Evolutionary conservation across 1,284 basidiomycete species (phyloP).

Genomic region (Sporisorium scitamineum): DNA sequence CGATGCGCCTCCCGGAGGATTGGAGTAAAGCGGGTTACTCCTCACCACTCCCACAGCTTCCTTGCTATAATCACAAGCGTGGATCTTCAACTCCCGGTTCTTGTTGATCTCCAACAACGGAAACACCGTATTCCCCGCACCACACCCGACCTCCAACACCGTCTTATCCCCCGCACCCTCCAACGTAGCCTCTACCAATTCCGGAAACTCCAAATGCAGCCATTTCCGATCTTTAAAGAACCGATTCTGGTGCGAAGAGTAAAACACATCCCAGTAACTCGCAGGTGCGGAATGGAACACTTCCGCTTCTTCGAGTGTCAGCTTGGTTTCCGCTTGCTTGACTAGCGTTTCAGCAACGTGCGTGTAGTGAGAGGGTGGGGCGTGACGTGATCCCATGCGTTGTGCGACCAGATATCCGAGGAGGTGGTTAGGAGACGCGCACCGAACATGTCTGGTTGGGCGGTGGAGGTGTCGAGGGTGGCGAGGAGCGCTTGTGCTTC

Average conservation of each 20-base stretch:
- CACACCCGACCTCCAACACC: slow-evolving; percentile 67
- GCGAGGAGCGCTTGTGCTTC: slow-evolving; percentile 49
- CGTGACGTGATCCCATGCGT: slow-evolving; percentile 67
- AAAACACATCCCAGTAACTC: slow-evolving; percentile 65
- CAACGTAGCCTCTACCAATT: slow-evolving; percentile 57
- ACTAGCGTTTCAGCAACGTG: slow-evolving; percentile 45
- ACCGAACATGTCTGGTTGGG: slow-evolving; percentile 42
- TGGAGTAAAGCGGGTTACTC: slow-evolving; percentile 50
- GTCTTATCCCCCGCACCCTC: slow-evolving; percentile 37
- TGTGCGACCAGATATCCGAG: slow-evolving; percentile 59
- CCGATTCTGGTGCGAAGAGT: slow-evolving; percentile 61
- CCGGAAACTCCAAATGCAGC: slow-evolving; percentile 67
- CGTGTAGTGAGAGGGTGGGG: slow-evolving; percentile 57
- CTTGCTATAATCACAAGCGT: slow-evolving; percentile 90
- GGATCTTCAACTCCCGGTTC: slow-evolving; percentile 80
- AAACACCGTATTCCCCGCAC: slow-evolving; percentile 89
- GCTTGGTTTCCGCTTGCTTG: slow-evolving; percentile 55
- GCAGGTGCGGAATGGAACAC: slow-evolving; percentile 56
- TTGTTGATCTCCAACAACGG: slow-evolving; percentile 84
- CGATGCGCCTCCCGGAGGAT: slow-evolving; percentile 59
- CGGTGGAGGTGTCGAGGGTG: not conserved
- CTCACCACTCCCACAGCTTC: slow-evolving; percentile 93
- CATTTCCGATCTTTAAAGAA: slow-evolving; percentile 68
- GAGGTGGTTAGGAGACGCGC: slow-evolving; percentile 47
- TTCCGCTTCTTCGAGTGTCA: slow-evolving; percentile 51